Evolutionary conservation across 331 rosid species (phyloP).

Genomic region (Malus hybrid): DNA sequence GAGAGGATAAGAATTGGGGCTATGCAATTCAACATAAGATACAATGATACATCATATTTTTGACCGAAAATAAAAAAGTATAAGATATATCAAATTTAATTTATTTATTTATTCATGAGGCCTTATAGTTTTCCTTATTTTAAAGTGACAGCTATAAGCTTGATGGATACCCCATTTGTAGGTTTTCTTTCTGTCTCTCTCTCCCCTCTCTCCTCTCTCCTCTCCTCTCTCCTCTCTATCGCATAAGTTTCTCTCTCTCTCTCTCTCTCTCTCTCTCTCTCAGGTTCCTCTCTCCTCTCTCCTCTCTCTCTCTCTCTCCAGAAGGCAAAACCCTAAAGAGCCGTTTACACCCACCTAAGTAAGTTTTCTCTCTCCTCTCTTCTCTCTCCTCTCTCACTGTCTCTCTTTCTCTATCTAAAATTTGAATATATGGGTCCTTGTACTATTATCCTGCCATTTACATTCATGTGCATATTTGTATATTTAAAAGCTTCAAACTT

Average conservation of each 20-base stretch:
- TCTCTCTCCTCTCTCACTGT: conserved; percentile 1
- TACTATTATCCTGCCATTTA: conserved; percentile 42
- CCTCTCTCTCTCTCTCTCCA: conserved; percentile 37
- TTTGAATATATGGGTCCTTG: conserved; percentile 77
- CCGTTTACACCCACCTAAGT: conserved; percentile 42
- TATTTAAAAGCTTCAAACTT: conserved; percentile 6
- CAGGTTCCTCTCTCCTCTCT: conserved; percentile 51
- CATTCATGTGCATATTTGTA: conserved; percentile 25
- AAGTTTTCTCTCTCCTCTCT: conserved; percentile 32
- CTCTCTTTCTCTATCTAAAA: conserved; percentile 25
- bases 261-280: conserved; percentile 24
- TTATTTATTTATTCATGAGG: not conserved
- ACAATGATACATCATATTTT: no score
- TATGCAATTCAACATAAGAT: not conserved
- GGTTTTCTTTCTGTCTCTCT: conserved; percentile 23
- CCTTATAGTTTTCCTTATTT: conserved; percentile 7
- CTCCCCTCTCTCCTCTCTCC: conserved; percentile 45
- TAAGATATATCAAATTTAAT: not conserved
- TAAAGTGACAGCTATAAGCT: conserved; percentile 29
- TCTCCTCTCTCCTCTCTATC: conserved; percentile 35
- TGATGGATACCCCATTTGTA: conserved; percentile 26
- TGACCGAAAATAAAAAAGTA: no score
- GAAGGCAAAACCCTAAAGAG: conserved; percentile 46
- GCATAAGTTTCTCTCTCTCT: conserved; percentile 7
- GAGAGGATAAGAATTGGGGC: not conserved